Percentiles rank a stretch among this genome's conserved stretches.
These are phyloP conservation scores for Laetiporus sulphureus DNA, from an alignment of 1,284 basidiomycete species.

Conservation along the genomic window DNA sequence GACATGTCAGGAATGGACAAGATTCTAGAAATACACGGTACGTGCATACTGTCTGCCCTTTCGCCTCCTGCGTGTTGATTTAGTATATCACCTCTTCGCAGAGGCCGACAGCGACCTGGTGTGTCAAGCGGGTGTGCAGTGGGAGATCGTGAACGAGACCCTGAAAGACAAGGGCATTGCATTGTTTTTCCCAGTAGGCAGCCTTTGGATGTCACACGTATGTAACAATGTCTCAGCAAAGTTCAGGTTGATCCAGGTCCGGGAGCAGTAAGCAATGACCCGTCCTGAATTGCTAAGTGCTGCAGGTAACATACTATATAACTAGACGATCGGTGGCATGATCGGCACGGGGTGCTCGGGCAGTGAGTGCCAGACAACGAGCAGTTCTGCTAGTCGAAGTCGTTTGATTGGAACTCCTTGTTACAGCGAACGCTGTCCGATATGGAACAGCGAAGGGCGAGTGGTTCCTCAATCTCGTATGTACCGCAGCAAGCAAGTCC, in stretches of 20 bases:
- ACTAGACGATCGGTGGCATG: conserved; percentile 52
- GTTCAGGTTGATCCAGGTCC: conserved; percentile 52
- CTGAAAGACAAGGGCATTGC: conserved; percentile 65
- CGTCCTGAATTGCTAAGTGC: not conserved
- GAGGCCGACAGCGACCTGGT: conserved; percentile 65
- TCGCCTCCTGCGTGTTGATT: not conserved
- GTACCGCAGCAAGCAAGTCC: conserved; percentile 24
- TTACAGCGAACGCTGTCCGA: conserved; percentile 67
- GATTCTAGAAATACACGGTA: conserved; percentile 72
- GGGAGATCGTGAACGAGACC: conserved; percentile 83
- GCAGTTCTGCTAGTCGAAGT: not conserved
- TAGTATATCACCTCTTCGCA: conserved; percentile 15
- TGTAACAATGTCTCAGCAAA: too few relatives aligned
- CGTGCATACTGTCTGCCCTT: conserved; percentile 11
- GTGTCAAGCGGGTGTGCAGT: conserved; percentile 78
- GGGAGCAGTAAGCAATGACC: conserved; percentile 35
- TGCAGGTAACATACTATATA: not conserved
- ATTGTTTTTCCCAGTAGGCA: conserved; percentile 61
- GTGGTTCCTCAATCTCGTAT: conserved; percentile 56
- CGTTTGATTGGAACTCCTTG: too few relatives aligned
- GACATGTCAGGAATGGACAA: conserved; percentile 84
- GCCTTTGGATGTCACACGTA: not conserved
- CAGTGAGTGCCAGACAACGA: conserved; percentile 30
- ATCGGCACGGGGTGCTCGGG: conserved; percentile 50
- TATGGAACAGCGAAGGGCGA: conserved; percentile 48